A percentile compares a stretch with the other conserved stretches of the same genome.
phyloP scores from a whole-genome alignment of 306 rosid species.

The Malus fusca region DNA sequence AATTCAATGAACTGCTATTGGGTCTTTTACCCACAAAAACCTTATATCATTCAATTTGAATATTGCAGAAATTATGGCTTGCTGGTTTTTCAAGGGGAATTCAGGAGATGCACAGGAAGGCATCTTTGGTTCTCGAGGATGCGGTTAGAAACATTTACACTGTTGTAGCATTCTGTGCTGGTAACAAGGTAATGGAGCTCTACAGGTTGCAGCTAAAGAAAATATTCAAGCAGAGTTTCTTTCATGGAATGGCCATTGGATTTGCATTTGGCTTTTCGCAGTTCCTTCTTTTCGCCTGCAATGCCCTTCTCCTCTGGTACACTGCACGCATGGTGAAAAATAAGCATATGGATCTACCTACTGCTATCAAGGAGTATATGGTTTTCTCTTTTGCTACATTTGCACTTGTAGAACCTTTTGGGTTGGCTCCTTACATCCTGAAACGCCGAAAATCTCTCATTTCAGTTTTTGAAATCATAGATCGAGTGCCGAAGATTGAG shows the following conservation, averaged over 20 bases:
- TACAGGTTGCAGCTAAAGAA: constrained; percentile 82
- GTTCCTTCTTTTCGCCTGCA: constrained; percentile 95
- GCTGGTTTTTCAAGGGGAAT: constrained; percentile 99
- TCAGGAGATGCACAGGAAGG: constrained; percentile 99
- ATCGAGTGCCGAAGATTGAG: constrained; percentile 88
- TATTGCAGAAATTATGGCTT: constrained; percentile 91
- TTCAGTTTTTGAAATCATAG: constrained; percentile 96
- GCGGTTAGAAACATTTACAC: constrained; percentile 99
- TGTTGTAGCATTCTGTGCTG: constrained; percentile 98
- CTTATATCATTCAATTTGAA: constrained; percentile 19
- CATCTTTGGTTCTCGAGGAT: constrained; percentile 98
- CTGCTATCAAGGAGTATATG: constrained; percentile 91
- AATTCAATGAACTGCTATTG: neutral
- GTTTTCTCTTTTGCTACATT: constrained; percentile 98
- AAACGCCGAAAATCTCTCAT: constrained; percentile 97
- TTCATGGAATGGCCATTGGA: constrained; percentile 96
- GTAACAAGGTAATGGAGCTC: constrained; percentile 99
- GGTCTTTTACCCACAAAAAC: neutral
- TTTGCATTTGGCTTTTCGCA: constrained; percentile 95
- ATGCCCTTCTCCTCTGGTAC: constrained; percentile 98
- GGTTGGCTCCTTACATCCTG: constrained; percentile 98
- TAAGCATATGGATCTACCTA: constrained; percentile 30
- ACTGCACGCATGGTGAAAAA: constrained; percentile 56
- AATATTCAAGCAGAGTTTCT: constrained; percentile 86
- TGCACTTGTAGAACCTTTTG: constrained; percentile 99